Conservation (phyloP, 2,329 filamentous ascomycete species). For the Waltergamsia citrina region DNA sequence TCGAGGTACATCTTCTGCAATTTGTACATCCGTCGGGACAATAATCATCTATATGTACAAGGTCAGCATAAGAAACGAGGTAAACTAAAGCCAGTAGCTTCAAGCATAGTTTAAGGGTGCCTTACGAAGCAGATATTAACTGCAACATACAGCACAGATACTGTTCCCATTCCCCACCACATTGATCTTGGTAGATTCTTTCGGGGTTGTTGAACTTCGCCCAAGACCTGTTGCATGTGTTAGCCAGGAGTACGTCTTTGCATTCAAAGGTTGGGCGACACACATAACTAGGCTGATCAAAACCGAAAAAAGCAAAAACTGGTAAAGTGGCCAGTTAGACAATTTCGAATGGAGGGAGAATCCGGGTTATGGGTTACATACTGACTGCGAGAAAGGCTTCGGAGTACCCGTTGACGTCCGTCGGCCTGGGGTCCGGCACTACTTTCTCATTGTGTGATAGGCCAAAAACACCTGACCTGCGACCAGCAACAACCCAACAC, state of each 20-base stretch:
- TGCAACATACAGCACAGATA: constrained; percentile 22
- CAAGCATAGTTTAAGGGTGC: background rate
- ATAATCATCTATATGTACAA: constrained; percentile 26
- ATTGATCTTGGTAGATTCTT: constrained; percentile 10
- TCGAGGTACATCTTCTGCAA: constrained; percentile 15
- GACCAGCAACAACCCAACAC: background rate
- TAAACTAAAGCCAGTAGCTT: constrained; percentile 18
- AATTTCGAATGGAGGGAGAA: background rate
- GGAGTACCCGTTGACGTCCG: constrained; percentile 18
- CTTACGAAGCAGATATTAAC: constrained; percentile 13
- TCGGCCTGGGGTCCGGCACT: background rate
- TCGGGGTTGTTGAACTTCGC: background rate
- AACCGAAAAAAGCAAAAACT: constrained; percentile 1
- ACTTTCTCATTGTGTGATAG: background rate
- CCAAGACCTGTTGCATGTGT: no score
- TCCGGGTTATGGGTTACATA: background rate
- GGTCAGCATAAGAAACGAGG: background rate
- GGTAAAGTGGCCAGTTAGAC: background rate
- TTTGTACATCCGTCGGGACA: constrained; percentile 14
- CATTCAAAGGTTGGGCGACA: no score
- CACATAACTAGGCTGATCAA: constrained; percentile 1
- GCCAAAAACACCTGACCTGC: background rate
- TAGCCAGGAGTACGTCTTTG: no score
- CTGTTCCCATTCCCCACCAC: constrained; percentile 16
- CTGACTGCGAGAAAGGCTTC: constrained; percentile 30